A percentile compares a stretch with the other conserved stretches of the same genome.
Conservation (phyloP, 441 rosid species). For the Isatis lusitanica region DNA sequence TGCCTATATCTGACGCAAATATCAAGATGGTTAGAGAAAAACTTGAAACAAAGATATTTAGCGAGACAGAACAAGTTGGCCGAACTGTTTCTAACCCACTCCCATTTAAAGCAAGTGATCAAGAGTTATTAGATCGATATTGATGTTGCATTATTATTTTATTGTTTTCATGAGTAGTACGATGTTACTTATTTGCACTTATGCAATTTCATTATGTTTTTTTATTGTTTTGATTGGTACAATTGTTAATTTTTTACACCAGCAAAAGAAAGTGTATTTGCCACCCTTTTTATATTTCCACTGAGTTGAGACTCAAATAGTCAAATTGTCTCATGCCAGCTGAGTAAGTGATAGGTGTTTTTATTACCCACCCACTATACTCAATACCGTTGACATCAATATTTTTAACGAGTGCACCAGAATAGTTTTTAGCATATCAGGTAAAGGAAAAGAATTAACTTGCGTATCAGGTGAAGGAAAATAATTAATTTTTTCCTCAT, state of each 20-base stretch:
- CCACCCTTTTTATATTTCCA: constrained; percentile 69
- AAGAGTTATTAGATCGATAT: neutral
- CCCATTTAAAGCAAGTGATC: neutral
- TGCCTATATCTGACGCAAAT: neutral
- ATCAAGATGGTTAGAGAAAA: constrained; percentile 2
- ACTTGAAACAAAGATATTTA: neutral
- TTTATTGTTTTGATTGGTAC: no score
- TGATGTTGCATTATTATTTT: neutral
- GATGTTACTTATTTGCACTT: no score
- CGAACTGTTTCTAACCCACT: neutral
- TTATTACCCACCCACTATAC: no score
- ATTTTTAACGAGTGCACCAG: no score
- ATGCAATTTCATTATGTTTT: neutral
- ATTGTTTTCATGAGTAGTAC: neutral
- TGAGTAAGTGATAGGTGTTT: no score
- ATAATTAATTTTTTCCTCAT: no score
- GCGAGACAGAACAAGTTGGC: neutral
- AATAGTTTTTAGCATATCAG: no score
- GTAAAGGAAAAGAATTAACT: no score
- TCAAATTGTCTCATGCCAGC: constrained; percentile 62
- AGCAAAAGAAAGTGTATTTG: constrained; percentile 65
- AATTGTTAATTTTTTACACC: constrained; percentile 17
- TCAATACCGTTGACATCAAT: no score
- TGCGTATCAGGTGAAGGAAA: no score
- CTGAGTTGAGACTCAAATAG: constrained; percentile 58